Conservation (phyloP, 2,329 filamentous ascomycete species). For the Salinomyces thailandicus region DNA sequence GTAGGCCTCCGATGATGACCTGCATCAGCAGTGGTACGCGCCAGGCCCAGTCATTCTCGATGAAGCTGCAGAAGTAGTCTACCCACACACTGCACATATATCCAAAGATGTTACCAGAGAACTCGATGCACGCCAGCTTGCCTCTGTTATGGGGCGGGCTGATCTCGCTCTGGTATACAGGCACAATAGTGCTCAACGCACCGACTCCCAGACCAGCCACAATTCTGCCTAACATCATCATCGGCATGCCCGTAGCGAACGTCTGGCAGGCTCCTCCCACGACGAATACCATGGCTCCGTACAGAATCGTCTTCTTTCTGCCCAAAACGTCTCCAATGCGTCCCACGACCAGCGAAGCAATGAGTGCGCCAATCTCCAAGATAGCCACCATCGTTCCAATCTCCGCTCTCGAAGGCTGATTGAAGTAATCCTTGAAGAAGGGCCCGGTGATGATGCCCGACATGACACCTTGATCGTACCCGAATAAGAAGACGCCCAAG, state of each 20-base stretch:
- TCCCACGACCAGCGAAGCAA: conserved; percentile 78
- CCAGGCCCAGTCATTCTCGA: conserved; percentile 78
- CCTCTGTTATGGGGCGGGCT: conserved; percentile 93
- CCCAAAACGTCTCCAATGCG: conserved; percentile 87
- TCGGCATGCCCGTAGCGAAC: conserved; percentile 68
- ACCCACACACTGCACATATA: conserved; percentile 98
- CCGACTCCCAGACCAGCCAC: conserved; percentile 43
- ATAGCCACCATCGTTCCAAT: conserved; percentile 98
- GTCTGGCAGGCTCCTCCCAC: conserved; percentile 77
- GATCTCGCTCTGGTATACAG: conserved; percentile 45
- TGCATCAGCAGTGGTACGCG: conserved; percentile 83
- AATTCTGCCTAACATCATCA: conserved; percentile 58
- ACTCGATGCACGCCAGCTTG: conserved; percentile 94
- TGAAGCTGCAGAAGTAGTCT: conserved; percentile 92
- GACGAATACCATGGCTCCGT: conserved; percentile 81
- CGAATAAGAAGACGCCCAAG: conserved; percentile 71
- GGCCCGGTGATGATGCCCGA: conserved; percentile 60
- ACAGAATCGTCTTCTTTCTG: conserved; percentile 79
- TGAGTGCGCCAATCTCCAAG: conserved; percentile 83
- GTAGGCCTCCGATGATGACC: conserved; percentile 81
- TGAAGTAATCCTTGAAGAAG: conserved; percentile 85
- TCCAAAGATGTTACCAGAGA: conserved; percentile 91
- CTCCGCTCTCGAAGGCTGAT: conserved; percentile 74
- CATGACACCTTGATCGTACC: conserved; percentile 82
- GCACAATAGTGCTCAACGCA: conserved; percentile 41